Evolutionary conservation across 768 basidiomycete species (phyloP), one percentile per base, ranked within the genome.

Genomic region (Fomitopsis serialis): DNA sequence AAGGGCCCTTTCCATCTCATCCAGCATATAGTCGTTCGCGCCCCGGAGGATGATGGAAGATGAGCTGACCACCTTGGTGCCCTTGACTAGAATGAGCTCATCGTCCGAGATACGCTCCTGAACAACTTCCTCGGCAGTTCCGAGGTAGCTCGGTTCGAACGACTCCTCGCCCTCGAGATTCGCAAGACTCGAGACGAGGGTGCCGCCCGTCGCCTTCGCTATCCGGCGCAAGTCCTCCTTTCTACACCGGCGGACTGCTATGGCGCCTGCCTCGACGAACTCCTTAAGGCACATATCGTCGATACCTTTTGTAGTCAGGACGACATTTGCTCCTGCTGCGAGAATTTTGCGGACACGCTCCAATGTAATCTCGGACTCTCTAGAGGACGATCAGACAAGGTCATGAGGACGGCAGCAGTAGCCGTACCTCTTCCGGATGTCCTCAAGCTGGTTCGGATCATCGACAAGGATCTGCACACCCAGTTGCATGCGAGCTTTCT

Each of bases 81-180:
- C 97, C 75, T 98, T 99, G 75, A 98, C 77, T 58, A 99, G 74
- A 69, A 98, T 98, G 43, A 97, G 79, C 67, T 99, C 96, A 68
- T 99, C 97, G 63, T 99, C 97, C n/a, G 92, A 87, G 67, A 98
- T 93, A 56, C 96, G 81, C 73, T 98, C 94, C 69, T 99, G 96
- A 4, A 92, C 79, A 58, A 98, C 97, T 71, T 98, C 97, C 17
- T 98, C 96, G 3, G 96, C 96, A 45, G 73, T 76, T n/a, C 96
- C 96, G 40, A 99, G 77, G 68, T 84, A 88, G 68, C 83, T 85
- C 23, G 93, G 76, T 68, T 99, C 97, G 63, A 95, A 98, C 0
- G 95, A 94, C 69, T 99, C 97, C 48, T 99, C 96, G 42, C 97
- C 96, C 58, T 99, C 96, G 11, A 99, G 78, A 70, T 98, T 97